A percentile compares a stretch with the other conserved stretches of the same genome.
Evolutionary conservation across 108 stramenopile genomes (phyloP).

Genomic region (Poteriospumella lacustris): DNA sequence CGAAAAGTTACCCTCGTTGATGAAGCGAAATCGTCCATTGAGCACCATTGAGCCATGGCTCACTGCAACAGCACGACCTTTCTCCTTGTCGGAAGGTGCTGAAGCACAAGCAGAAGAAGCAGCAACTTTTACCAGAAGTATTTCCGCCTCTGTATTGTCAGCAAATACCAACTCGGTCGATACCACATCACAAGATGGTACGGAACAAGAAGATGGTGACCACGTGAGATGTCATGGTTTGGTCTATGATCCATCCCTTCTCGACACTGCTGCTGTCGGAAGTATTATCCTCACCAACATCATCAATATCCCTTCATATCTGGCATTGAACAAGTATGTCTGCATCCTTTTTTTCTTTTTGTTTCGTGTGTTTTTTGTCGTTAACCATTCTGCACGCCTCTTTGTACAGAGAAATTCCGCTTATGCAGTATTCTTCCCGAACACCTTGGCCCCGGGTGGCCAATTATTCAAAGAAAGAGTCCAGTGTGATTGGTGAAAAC

Average conservation of each 20-base stretch:
- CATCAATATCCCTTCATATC: background rate
- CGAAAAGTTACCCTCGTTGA: background rate
- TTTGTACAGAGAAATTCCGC: background rate
- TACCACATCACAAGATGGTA: background rate
- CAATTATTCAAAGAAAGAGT: constrained; percentile 17
- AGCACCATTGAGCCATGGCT: background rate
- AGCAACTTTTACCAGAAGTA: no score
- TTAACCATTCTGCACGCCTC: no score
- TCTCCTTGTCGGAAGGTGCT: background rate
- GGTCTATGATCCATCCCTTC: constrained; percentile 1
- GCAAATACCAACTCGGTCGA: background rate
- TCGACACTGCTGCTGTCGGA: no score
- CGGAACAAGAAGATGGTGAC: background rate
- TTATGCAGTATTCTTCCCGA: background rate
- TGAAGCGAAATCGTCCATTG: background rate
- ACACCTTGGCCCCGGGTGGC: background rate
- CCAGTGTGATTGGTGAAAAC: background rate
- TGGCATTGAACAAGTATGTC: constrained; percentile 13
- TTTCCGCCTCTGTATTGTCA: no score
- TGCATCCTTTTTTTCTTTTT: background rate
- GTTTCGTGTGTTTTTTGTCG: background rate
- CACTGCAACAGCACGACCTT: background rate
- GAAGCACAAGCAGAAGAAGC: background rate
- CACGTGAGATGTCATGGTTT: background rate
- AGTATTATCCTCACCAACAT: no score